Evolutionary conservation across 192 early-diverging fungal species (phyloP).

Genomic region (Hyaloraphidium curvatum): DNA sequence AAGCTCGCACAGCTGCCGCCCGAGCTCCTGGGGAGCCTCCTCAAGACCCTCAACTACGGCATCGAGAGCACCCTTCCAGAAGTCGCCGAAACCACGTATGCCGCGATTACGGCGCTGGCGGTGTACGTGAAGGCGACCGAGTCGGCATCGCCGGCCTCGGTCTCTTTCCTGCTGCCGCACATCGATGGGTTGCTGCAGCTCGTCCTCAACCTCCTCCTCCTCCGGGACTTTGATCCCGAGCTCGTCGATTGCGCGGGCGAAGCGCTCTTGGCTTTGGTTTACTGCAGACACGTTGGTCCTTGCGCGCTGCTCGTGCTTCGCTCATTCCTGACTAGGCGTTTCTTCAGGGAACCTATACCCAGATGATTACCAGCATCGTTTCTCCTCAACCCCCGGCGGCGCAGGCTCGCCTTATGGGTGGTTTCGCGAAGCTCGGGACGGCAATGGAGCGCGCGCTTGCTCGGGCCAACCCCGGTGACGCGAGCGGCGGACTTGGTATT

Average conservation of each 20-base stretch:
- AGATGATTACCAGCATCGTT: slow-evolving; percentile 29
- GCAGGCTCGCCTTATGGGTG: slow-evolving; percentile 18
- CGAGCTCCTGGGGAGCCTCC: slow-evolving; percentile 27
- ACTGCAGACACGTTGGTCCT: slow-evolving; percentile 34
- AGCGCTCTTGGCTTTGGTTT: slow-evolving; percentile 32
- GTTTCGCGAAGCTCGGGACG: slow-evolving; percentile 22
- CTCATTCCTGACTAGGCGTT: background rate
- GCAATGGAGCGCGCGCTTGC: slow-evolving; percentile 21
- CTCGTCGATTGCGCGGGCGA: slow-evolving; percentile 39
- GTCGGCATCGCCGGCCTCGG: slow-evolving; percentile 2
- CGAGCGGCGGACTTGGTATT: slow-evolving; percentile 9
- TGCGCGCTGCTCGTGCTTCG: slow-evolving; percentile 19
- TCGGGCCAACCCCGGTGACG: background rate
- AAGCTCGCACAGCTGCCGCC: slow-evolving; percentile 26
- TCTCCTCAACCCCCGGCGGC: slow-evolving; percentile 19
- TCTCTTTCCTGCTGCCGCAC: slow-evolving; percentile 14
- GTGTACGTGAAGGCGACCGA: slow-evolving; percentile 20
- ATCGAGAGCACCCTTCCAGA: slow-evolving; percentile 35
- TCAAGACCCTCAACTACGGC: slow-evolving; percentile 40
- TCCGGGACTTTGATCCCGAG: slow-evolving; percentile 38
- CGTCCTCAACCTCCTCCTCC: slow-evolving; percentile 33
- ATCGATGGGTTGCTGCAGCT: slow-evolving; percentile 31
- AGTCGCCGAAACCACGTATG: slow-evolving; percentile 32
- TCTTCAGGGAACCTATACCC: slow-evolving; percentile 22
- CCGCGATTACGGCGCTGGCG: slow-evolving; percentile 40